Evolutionary conservation across 2,329 filamentous ascomycete species (phyloP).

Genomic region (Cercospora zeae-maydis): DNA sequence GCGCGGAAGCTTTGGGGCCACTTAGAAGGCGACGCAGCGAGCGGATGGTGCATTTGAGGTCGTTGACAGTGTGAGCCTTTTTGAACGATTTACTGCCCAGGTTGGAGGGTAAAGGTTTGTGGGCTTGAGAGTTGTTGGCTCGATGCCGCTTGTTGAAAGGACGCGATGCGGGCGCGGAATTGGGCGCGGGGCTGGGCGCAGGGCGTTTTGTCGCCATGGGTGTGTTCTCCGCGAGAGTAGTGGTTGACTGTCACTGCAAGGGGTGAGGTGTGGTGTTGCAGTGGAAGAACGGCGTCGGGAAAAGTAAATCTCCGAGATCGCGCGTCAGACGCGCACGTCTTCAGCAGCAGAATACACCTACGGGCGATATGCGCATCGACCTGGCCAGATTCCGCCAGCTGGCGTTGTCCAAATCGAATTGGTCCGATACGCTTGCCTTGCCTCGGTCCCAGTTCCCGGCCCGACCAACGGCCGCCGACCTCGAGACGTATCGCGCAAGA

Average conservation of each 20-base stretch:
- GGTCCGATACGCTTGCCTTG: conserved; percentile 44
- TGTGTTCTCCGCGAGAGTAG: background rate
- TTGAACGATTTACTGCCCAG: conserved; percentile 31
- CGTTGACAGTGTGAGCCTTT: conserved; percentile 48
- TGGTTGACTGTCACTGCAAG: background rate
- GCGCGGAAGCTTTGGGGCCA: conserved; percentile 47
- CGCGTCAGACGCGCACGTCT: too few species aligned
- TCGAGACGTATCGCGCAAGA: conserved; percentile 62
- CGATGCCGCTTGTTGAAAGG: conserved; percentile 4
- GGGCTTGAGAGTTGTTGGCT: conserved; percentile 15
- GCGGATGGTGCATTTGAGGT: conserved; percentile 68
- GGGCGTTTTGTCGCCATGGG: conserved; percentile 24
- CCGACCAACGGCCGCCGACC: conserved; percentile 41
- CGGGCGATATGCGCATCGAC: too few species aligned
- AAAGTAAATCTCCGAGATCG: too few species aligned
- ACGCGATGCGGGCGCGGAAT: conserved; percentile 1
- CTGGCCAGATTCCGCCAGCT: too few species aligned
- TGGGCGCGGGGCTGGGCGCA: conserved; percentile 21
- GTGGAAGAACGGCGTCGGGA: too few species aligned
- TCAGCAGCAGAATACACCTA: too few species aligned
- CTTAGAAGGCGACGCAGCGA: conserved; percentile 65
- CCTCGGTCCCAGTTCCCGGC: conserved; percentile 50
- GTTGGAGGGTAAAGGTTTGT: conserved; percentile 18
- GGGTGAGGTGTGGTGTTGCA: background rate
- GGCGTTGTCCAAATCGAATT: conserved; percentile 13